Percentiles rank a stretch among this genome's conserved stretches.
Evolutionary conservation across 371 early-diverging fungal genomes (phyloP).

Genomic region (Parasitella parasitica): DNA sequence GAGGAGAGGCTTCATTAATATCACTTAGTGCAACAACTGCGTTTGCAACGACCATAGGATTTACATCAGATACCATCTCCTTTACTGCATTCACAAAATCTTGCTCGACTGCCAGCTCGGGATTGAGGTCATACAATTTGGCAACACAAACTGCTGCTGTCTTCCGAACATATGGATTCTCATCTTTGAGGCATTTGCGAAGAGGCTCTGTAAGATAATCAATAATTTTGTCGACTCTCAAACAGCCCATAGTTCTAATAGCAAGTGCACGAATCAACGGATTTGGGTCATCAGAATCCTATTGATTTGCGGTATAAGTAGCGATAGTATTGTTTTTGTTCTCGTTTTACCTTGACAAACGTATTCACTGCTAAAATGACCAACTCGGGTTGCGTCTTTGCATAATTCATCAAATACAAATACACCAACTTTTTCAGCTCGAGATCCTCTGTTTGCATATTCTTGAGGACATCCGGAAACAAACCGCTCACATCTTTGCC

Average conservation of each 20-base stretch:
- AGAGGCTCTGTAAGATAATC: conserved; percentile 84
- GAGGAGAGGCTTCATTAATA: conserved; percentile 83
- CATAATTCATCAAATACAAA: conserved; percentile 88
- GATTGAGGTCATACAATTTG: conserved; percentile 84
- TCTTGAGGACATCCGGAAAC: conserved; percentile 96
- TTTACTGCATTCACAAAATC: conserved; percentile 85
- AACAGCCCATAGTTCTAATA: conserved; percentile 95
- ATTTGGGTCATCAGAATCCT: conserved; percentile 95
- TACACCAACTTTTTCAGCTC: conserved; percentile 96
- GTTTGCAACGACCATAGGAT: conserved; percentile 96
- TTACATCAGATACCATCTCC: conserved; percentile 88
- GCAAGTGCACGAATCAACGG: conserved; percentile 96
- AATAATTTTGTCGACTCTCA: conserved; percentile 93
- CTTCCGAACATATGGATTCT: conserved; percentile 28
- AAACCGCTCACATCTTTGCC: conserved; percentile 85
- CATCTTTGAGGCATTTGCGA: conserved; percentile 71
- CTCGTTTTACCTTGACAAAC: conserved; percentile 80
- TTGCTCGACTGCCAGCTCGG: conserved; percentile 72
- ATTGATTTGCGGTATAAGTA: too few species aligned
- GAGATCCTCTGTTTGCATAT: conserved; percentile 98
- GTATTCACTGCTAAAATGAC: conserved; percentile 97
- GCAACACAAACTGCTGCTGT: conserved; percentile 57
- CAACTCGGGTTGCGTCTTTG: conserved; percentile 95
- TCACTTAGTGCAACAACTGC: conserved; percentile 94
- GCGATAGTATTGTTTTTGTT: neutral